Evolutionary conservation across 805 yeast species (phyloP), one percentile per base, ranked within the genome.

Genomic region (Isabelozyma heimii): DNA sequence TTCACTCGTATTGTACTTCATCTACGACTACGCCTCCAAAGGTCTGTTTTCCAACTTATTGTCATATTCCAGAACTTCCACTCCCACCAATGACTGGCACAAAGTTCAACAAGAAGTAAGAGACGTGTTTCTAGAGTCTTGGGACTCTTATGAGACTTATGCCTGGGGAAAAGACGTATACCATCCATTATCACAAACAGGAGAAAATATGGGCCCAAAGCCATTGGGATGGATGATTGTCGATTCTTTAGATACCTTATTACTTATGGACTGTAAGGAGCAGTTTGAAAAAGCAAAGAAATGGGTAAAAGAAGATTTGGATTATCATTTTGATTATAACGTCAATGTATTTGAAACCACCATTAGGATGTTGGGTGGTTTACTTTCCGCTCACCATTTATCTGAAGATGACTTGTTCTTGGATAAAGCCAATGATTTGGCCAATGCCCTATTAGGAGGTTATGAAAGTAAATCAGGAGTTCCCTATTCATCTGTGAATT

Each of bases 141-240:
- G 97, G 96, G 72, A 72, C 26, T 86, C 85, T 46, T 91, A 91
- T 61, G 82, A 81, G 45, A 67, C 73, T 26, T 75, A 87, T 59
- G 97, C 87, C 0, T 89, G 95, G 91, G 97, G 97, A 7, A 76
- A 74, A 50, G 97, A 91, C 62, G 81, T 84, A 1, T 91, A 86
- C 59, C 73, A 75, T 39, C 97, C 97, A 0, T 60, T 87, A n/a
- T 63, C 78, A 7, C 79, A 82, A 45, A 65, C 57, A 1, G 89
- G 87, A 20, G 72, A 79, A 48, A 87, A 89, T 61, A 87, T 89
- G 90, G 91, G 92, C 4, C 81, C 84, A 4, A 56, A 75, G 46
- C 97, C 97, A 1, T 66, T 91, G 54, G 97, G 97, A 1, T 91
- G 97, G 97, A 87, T 91, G 62, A 84, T 91, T 58, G 94, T 91